Evolutionary conservation across 768 basidiomycete species (phyloP).

Genomic region (Trametes maxima): DNA sequence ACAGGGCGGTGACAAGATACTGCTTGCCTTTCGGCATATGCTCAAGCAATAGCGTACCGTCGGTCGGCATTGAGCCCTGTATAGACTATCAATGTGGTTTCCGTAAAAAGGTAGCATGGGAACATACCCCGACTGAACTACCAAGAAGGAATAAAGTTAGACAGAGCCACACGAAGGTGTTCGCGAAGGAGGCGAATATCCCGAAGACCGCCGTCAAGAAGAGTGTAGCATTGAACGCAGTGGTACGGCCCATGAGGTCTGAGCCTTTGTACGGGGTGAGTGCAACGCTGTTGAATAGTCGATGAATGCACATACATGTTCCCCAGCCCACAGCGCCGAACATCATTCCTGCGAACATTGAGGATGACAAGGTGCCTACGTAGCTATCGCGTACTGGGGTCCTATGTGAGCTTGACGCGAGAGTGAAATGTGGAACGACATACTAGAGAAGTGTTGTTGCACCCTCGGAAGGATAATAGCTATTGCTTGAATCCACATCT

Average conservation of each 20-base stretch:
- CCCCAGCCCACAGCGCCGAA: constrained; percentile 92
- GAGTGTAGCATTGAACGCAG: constrained; percentile 92
- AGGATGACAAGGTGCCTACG: constrained; percentile 82
- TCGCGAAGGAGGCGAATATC: constrained; percentile 71
- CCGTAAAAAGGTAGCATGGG: neutral
- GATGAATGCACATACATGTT: constrained; percentile 55
- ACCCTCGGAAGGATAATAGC: constrained; percentile 97
- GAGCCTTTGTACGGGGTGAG: constrained; percentile 51
- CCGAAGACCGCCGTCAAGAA: constrained; percentile 92
- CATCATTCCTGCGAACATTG: constrained; percentile 98
- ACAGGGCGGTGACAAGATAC: constrained; percentile 88
- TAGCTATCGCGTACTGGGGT: constrained; percentile 66
- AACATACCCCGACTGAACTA: constrained; percentile 86
- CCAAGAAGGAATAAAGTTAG: constrained; percentile 84
- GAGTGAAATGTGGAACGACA: constrained; percentile 15
- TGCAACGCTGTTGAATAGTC: too few relatives aligned
- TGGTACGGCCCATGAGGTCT: constrained; percentile 83
- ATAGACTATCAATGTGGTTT: neutral
- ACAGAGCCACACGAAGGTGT: constrained; percentile 70
- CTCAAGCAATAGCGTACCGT: constrained; percentile 89
- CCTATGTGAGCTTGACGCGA: neutral
- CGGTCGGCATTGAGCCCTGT: constrained; percentile 95
- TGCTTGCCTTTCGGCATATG: constrained; percentile 92
- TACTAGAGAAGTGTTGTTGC: constrained; percentile 83
- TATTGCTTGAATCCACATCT: constrained; percentile 95